phyloP scores from a whole-genome alignment of 441 rosid species.

The Croton setiger region DNA sequence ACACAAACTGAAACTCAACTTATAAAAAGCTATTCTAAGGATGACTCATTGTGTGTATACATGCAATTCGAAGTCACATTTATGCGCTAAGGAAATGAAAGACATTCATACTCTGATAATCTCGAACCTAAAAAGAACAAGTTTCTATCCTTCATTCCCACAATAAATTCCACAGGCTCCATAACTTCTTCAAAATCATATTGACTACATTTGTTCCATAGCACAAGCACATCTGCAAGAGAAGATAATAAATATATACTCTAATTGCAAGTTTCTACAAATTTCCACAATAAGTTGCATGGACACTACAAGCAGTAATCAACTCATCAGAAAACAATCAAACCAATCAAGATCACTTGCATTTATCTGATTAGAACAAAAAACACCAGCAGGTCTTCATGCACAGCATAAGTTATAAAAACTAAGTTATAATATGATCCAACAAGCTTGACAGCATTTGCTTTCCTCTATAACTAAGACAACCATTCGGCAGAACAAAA shows the following conservation, averaged over 20 bases:
- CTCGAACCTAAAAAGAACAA: neutral
- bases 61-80: constrained; percentile 3
- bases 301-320: neutral
- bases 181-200: constrained; percentile 15
- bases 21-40: constrained; percentile 9
- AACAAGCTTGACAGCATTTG: neutral
- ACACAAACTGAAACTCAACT: neutral
- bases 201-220: constrained; percentile 6
- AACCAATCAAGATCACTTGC: neutral
- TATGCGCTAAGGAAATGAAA: neutral
- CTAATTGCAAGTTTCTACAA: constrained; percentile 9
- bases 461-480: neutral
- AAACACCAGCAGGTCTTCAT: neutral
- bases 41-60: constrained; percentile 1
- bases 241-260: constrained; percentile 5
- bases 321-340: neutral
- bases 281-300: neutral
- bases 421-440: neutral
- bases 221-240: constrained; percentile 25
- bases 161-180: constrained; percentile 7
- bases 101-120: constrained; percentile 4
- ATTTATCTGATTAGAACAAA: neutral
- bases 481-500: neutral
- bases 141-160: constrained; percentile 14
- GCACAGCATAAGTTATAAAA: neutral